Percentiles rank a stretch among this genome's conserved stretches.
Evolutionary conservation across 169 alveolate species (phyloP).

Genomic region (Eimeria praecox): DNA sequence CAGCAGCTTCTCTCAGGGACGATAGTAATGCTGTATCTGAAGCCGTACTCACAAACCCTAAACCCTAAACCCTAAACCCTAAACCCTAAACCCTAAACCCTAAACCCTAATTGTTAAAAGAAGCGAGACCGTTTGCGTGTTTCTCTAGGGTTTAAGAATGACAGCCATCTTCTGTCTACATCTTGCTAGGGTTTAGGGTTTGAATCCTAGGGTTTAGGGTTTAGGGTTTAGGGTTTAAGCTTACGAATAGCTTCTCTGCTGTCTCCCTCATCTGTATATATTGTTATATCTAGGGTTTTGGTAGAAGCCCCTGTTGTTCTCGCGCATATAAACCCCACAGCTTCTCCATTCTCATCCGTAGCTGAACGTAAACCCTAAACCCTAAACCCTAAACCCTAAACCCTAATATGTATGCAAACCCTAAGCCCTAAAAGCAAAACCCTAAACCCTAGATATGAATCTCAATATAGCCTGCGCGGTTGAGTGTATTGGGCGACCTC

Average conservation of each 20-base stretch:
- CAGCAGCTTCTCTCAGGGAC: not conserved
- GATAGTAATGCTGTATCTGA: not conserved
- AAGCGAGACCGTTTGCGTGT: not conserved
- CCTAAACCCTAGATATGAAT: too few species aligned
- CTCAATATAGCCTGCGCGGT: too few species aligned
- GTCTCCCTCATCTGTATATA: too few species aligned
- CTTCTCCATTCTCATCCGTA: too few species aligned
- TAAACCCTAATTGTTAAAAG: not conserved
- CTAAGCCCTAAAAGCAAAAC: too few species aligned
- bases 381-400: too few species aligned
- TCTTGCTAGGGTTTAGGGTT: not conserved
- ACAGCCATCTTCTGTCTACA: not conserved
- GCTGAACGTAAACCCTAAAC: too few species aligned
- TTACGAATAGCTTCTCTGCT: not conserved
- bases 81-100: slow-evolving; percentile 43
- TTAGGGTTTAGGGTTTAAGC: slow-evolving; percentile 52
- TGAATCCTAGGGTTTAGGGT: not conserved
- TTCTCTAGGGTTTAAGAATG: not conserved
- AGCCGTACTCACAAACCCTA: not conserved
- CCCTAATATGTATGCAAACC: too few species aligned
- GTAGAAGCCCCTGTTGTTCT: too few species aligned
- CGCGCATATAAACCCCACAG: too few species aligned
- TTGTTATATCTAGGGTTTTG: too few species aligned
- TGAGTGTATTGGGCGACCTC: too few species aligned
- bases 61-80: not conserved